phyloP scores from a whole-genome alignment of 2,329 filamentous ascomycete species.

The Hypoxylon rubiginosum region DNA sequence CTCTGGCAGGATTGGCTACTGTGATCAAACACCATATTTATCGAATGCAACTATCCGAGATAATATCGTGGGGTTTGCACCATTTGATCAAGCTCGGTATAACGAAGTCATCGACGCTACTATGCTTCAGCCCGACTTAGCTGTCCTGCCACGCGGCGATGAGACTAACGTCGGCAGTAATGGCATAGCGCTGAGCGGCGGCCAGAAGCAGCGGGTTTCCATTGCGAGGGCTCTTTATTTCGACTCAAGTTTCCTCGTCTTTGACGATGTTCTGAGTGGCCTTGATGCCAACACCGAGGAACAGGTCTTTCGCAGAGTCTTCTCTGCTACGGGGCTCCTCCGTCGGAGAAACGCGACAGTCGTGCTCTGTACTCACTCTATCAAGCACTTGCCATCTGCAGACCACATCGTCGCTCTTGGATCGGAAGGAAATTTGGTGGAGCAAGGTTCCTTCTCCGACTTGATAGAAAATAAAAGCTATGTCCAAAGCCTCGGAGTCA shows the following conservation, averaged over 20 bases:
- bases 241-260: slow-evolving; percentile 48
- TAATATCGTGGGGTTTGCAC: slow-evolving; percentile 49
- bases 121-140: slow-evolving; percentile 49
- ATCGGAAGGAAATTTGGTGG: slow-evolving; percentile 55
- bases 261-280: slow-evolving; percentile 55
- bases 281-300: slow-evolving; percentile 53
- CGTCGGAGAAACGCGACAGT: slow-evolving; percentile 43
- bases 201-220: slow-evolving; percentile 59
- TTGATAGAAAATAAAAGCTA: slow-evolving; percentile 51
- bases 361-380: slow-evolving; percentile 57
- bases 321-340: slow-evolving; percentile 48
- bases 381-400: slow-evolving; percentile 56
- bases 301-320: slow-evolving; percentile 50
- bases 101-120: slow-evolving; percentile 47
- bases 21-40: slow-evolving; percentile 55
- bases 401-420: slow-evolving; percentile 64
- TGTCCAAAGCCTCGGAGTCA: slow-evolving; percentile 40
- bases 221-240: slow-evolving; percentile 54
- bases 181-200: slow-evolving; percentile 61
- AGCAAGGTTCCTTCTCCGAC: slow-evolving; percentile 58
- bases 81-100: slow-evolving; percentile 46
- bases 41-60: slow-evolving; percentile 52
- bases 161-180: slow-evolving; percentile 59
- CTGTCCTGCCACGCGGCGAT: slow-evolving; percentile 54
- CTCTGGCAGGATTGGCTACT: slow-evolving; percentile 52